Percentiles rank a stretch among this genome's conserved stretches.
Conservation (phyloP, 768 basidiomycete species). For the Peribolospora baueri region DNA sequence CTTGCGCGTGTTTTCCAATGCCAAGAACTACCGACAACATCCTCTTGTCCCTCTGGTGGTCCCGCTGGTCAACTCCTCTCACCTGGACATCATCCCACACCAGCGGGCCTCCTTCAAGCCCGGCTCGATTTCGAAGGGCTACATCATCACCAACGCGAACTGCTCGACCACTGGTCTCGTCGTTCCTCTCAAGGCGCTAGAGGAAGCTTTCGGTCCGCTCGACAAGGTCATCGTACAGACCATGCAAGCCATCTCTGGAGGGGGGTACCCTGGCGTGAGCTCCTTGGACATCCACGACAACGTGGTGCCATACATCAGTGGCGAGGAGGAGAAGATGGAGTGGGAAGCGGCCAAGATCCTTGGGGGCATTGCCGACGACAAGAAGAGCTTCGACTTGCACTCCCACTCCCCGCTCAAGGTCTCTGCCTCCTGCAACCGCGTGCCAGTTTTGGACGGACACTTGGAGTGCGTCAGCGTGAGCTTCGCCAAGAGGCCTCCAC, state of each 20-base stretch:
- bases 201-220: constrained; percentile 78
- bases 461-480: constrained; percentile 69
- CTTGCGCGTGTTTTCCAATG: constrained; percentile 80
- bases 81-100: constrained; percentile 58
- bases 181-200: constrained; percentile 71
- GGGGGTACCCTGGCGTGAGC: constrained; percentile 85
- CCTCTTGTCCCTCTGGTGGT: constrained; percentile 84
- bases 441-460: constrained; percentile 88
- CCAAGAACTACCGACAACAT: constrained; percentile 87
- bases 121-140: constrained; percentile 46
- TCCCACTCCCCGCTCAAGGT: constrained; percentile 53
- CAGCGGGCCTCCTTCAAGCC: constrained; percentile 36
- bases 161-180: constrained; percentile 87
- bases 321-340: constrained; percentile 88
- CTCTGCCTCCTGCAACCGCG: constrained; percentile 80
- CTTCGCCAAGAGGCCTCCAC: constrained; percentile 54
- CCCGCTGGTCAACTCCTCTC: constrained; percentile 73
- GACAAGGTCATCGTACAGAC: constrained; percentile 78
- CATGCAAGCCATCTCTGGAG: constrained; percentile 92
- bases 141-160: constrained; percentile 96
- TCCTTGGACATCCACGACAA: constrained; percentile 84
- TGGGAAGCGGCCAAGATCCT: constrained; percentile 98
- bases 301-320: constrained; percentile 74
- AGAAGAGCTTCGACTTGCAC: constrained; percentile 62
- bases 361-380: constrained; percentile 40